Conservation (phyloP, 2,329 filamentous ascomycete genomes). For the Albifimbria verrucaria region DNA sequence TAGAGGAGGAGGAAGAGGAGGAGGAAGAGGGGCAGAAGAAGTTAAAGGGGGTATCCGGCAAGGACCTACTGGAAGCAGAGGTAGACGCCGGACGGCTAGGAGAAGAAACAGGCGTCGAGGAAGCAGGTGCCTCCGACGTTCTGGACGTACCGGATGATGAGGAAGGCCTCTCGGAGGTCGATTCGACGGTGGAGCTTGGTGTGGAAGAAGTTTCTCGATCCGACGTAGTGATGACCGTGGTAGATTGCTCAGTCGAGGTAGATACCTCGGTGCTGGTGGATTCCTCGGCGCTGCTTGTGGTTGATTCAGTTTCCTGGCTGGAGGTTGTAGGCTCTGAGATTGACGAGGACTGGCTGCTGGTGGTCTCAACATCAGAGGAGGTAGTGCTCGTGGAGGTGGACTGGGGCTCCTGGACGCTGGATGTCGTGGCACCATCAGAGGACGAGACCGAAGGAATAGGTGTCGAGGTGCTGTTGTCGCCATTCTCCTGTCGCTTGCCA, state of each 20-base stretch:
- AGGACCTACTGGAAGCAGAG: slow-evolving; percentile 14
- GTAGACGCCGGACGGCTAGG: slow-evolving; percentile 21
- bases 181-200: slow-evolving; percentile 2
- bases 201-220: slow-evolving; percentile 7
- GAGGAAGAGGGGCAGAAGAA: slow-evolving; percentile 15
- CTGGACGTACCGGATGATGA: slow-evolving; percentile 21
- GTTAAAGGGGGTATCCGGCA: slow-evolving; percentile 5
- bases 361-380: neutral
- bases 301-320: neutral
- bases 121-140: slow-evolving; percentile 22
- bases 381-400: neutral
- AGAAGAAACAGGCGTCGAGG: slow-evolving; percentile 24
- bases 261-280: slow-evolving; percentile 8
- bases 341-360: neutral
- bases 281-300: neutral
- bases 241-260: slow-evolving; percentile 6
- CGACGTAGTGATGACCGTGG: slow-evolving; percentile 5
- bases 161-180: slow-evolving; percentile 4
- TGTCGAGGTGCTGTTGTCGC: neutral
- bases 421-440: neutral
- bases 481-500: neutral
- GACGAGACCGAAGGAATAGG: neutral
- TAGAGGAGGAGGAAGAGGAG: slow-evolving; percentile 13
- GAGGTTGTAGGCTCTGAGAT: too few relatives aligned
- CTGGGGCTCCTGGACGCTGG: neutral